Evolutionary conservation across 495 filamentous ascomycete species (phyloP), one percentile per base, ranked within the genome.

Genomic region (Neurospora tetraspora): DNA sequence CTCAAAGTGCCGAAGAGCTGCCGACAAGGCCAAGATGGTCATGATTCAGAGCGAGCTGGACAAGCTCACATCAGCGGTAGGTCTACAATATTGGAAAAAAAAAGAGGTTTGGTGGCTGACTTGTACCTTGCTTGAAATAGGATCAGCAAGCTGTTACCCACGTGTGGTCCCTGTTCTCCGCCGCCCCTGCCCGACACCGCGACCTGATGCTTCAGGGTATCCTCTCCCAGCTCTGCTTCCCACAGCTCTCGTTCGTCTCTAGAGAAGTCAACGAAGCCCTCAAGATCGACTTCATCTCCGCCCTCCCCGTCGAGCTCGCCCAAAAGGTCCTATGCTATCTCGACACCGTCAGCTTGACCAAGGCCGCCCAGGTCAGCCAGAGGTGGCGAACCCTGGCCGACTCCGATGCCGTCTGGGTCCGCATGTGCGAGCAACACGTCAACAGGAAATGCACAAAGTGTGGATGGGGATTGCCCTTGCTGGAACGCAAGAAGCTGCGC

Each of bases 371-470:
- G 81, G 96, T 99, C 43, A 97, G 93, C 79, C 89, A 89, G 71
- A 86, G 89, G 72, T 99, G 96, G 96, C 88, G 92, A 72, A 86
- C 86, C 70, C 81, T 99, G 36, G 96, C 96, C 3, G 96, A 98
- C 79, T 94, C 97, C 78, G 95, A 99, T 82, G 91, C 97, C 34
- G 96, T 99, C 3, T 99, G 96, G 96, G 95, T 98, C 76, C 91
- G 90, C 71, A 98, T 99, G 95, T 99, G 96, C 78, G 94, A 98
- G 83, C 96, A 99, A 77, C 96, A 99, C 77, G 98, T 82, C 61
- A 93, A 96, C 76, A 87, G 94, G 69, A 98, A 97, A 80, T 99
- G 96, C 82, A 94, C 90, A 69, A 98, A 97, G 79, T 99, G 96
- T 78, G 95, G 96, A 18, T 97, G 93, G 94, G 96, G 96, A 4